Base-by-base conservation (phyloP, 495 filamentous ascomycete genomes). In the Lophium mytilinum region DNA sequence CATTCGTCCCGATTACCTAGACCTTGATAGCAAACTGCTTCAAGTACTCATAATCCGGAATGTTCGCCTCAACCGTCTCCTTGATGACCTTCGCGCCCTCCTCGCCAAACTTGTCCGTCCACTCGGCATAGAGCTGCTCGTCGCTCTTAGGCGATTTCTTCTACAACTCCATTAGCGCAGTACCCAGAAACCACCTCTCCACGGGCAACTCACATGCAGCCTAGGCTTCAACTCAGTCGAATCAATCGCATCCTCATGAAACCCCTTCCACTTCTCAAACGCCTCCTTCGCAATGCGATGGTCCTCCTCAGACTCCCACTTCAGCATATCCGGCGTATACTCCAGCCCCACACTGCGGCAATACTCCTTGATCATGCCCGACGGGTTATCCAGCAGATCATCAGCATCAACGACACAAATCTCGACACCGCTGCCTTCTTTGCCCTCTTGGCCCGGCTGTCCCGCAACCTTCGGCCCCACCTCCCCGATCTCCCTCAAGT, bases 201-300 rank as follows among this genome's bases (percentile, higher is more conserved):
- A 18, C 39, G 40, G 39, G n/a, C 51, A 57, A 78, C 88, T 77
- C 80, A 95, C 90, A 65, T 87, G 80, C 40, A 65, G 67, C 67
- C 90, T 74, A 14, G 88, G 79, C 63, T 82, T 84, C 61, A 98
- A 70, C 41, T 80, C 82, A 49, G 75, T 84, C 58, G 86, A 91
- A 50, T 85, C 73, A 58, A 97, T 87, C 15, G 89, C 93, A 76
- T 96, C 92, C 50, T 97, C 87, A 66, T 97, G 93, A 69, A 96
- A 98, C 0, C 91, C 93, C 53, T 82, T 83, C 93, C 93, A 98
- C 74, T 98, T 98, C 73, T 88, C 88, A 73, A 98, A 98, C 17
- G 79, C 78, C 52, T 79, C 77, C 52, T 73, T 75, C 0, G 87
- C 90, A 51, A 73, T 65, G 49, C 71, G 52, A 55, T 92, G 82